Conservation (phyloP, 2,329 filamentous ascomycete species). For the Microthyrium microscopicum region DNA sequence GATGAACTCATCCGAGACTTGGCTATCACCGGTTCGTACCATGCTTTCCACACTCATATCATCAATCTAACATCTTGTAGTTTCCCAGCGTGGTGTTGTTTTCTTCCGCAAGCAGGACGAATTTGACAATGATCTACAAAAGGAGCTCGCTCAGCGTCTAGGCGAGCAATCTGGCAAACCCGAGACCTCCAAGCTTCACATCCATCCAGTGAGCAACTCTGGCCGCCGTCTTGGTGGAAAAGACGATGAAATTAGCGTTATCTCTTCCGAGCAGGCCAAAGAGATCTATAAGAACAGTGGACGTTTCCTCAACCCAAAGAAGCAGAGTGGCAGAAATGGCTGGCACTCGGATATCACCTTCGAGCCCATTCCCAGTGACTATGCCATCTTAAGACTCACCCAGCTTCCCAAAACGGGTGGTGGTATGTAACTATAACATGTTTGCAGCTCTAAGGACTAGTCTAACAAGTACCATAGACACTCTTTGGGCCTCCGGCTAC, state of each 20-base stretch:
- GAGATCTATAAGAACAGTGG: constrained; percentile 22
- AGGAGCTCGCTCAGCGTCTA: constrained; percentile 43
- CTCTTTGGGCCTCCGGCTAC: constrained; percentile 20
- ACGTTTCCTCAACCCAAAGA: constrained; percentile 12
- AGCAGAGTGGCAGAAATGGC: constrained; percentile 27
- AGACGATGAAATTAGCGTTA: constrained; percentile 48
- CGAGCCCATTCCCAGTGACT: constrained; percentile 47
- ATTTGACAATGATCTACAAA: constrained; percentile 46
- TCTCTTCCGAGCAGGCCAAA: constrained; percentile 39
- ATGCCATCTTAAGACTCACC: constrained; percentile 41
- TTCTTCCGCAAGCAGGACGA: constrained; percentile 51
- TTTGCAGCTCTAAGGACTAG: background rate
- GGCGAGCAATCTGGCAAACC: constrained; percentile 45
- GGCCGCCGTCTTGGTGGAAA: constrained; percentile 35
- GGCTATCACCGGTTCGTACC: constrained; percentile 32
- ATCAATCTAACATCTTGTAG: constrained; percentile 20
- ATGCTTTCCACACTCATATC: background rate
- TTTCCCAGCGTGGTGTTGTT: constrained; percentile 52
- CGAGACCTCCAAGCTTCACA: constrained; percentile 38
- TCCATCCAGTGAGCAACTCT: constrained; percentile 42
- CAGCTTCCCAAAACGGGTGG: constrained; percentile 37
- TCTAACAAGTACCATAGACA: constrained; percentile 12
- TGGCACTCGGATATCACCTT: constrained; percentile 49
- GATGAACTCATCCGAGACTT: constrained; percentile 23
- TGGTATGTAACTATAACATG: background rate